Conservation (phyloP, 129 eudicot genomes). For the Glebionis coronaria region DNA sequence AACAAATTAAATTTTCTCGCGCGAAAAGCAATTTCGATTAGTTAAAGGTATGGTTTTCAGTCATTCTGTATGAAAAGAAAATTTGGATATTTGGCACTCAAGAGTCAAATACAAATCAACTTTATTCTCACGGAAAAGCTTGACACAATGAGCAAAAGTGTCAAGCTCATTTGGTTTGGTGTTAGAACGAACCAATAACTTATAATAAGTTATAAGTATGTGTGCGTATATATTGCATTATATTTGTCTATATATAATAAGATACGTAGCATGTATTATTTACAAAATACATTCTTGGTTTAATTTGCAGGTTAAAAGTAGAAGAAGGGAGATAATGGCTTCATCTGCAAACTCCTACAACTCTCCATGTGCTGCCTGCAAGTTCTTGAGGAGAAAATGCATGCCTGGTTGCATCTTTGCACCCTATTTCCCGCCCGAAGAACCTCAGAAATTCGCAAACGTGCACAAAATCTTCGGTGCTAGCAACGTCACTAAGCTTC, state of each 20-base stretch:
- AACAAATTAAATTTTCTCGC: not conserved
- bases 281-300: slow-evolving; percentile 1
- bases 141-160: not conserved
- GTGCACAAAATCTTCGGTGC: slow-evolving; percentile 99
- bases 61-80: not conserved
- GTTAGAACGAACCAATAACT: not conserved
- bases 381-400: slow-evolving; percentile 87
- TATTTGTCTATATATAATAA: not conserved
- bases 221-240: not conserved
- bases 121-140: not conserved
- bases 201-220: not conserved
- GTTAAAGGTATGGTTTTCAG: not conserved
- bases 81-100: not conserved
- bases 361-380: slow-evolving; percentile 97
- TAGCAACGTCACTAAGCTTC: slow-evolving; percentile 84
- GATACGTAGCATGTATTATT: slow-evolving; percentile 1
- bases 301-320: slow-evolving; percentile 19
- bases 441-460: slow-evolving; percentile 77
- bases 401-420: slow-evolving; percentile 88
- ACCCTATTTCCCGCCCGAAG: slow-evolving; percentile 94
- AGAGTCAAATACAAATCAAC: not conserved
- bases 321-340: slow-evolving; percentile 39
- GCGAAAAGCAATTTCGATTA: not conserved
- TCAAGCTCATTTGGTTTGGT: not conserved
- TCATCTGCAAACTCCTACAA: slow-evolving; percentile 69